phyloP scores from a whole-genome alignment of 2,329 filamentous ascomycete genomes.

The Hymenoscyphus fraxineus region DNA sequence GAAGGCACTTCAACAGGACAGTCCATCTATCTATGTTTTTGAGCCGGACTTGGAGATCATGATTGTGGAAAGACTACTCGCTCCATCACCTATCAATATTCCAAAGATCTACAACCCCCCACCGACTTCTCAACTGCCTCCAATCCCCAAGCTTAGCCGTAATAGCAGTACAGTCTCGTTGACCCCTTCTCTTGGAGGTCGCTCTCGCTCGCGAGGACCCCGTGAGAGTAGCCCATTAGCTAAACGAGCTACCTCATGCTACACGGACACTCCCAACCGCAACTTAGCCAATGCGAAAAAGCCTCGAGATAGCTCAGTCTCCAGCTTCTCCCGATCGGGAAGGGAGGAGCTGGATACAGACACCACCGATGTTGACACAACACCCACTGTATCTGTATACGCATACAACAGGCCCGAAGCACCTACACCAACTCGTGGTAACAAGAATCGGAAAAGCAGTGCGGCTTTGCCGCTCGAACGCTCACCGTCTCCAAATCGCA shows the following conservation, averaged over 20 bases:
- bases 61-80: slow-evolving; percentile 17
- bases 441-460: background rate
- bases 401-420: background rate
- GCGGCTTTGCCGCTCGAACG: background rate
- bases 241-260: background rate
- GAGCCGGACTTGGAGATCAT: slow-evolving; percentile 33
- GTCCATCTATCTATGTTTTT: slow-evolving; percentile 44
- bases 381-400: background rate
- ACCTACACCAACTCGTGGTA: background rate
- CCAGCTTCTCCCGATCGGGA: background rate
- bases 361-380: background rate
- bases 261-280: background rate
- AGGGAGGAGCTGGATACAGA: background rate
- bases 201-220: background rate
- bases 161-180: background rate
- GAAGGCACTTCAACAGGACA: slow-evolving; percentile 43
- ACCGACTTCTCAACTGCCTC: slow-evolving; percentile 9
- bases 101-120: slow-evolving; percentile 5
- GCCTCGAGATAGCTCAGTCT: background rate
- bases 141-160: background rate
- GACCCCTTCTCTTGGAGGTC: background rate
- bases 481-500: background rate
- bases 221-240: background rate
- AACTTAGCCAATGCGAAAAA: background rate
- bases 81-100: background rate